Evolutionary conservation across 1,284 basidiomycete species (phyloP).

Genomic region (Papiliotrema fonsecae): DNA sequence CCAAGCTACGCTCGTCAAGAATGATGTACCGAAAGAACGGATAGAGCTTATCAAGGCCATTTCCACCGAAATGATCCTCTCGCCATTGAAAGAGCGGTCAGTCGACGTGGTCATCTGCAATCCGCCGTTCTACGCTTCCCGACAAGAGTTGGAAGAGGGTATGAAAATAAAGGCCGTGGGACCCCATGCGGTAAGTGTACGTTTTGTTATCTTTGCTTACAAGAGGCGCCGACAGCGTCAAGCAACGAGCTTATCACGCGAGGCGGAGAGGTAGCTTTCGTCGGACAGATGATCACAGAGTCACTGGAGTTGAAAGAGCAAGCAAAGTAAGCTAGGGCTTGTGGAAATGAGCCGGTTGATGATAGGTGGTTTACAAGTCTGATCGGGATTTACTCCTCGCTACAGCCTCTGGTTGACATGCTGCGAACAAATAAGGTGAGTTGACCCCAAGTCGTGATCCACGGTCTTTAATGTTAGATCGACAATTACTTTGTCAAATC

Average conservation of each 20-base stretch:
- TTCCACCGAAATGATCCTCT: constrained; percentile 53
- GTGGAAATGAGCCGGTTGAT: background rate
- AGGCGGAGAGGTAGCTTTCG: constrained; percentile 80
- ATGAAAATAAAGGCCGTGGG: constrained; percentile 59
- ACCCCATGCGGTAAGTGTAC: constrained; percentile 59
- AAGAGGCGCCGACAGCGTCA: constrained; percentile 73
- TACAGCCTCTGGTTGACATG: constrained; percentile 58
- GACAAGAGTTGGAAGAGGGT: constrained; percentile 61
- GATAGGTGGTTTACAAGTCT: constrained; percentile 86
- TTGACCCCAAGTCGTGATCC: constrained; percentile 2
- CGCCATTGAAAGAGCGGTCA: constrained; percentile 45
- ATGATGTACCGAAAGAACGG: constrained; percentile 50
- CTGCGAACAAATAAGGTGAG: constrained; percentile 57
- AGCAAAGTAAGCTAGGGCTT: constrained; percentile 42
- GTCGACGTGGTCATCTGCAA: constrained; percentile 87
- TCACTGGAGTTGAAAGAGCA: constrained; percentile 53
- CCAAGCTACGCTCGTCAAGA: constrained; percentile 54
- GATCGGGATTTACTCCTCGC: constrained; percentile 76
- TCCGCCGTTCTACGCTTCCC: constrained; percentile 81
- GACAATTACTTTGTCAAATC: constrained; percentile 79
- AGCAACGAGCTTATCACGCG: constrained; percentile 77
- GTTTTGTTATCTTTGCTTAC: background rate
- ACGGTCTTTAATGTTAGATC: constrained; percentile 52
- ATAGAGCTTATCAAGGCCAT: constrained; percentile 53
- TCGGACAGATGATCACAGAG: constrained; percentile 71